A percentile compares a stretch with the other conserved stretches of the same genome.
phyloP scores from a whole-genome alignment of 305 asterid species.

The Fraxinus paxiana region DNA sequence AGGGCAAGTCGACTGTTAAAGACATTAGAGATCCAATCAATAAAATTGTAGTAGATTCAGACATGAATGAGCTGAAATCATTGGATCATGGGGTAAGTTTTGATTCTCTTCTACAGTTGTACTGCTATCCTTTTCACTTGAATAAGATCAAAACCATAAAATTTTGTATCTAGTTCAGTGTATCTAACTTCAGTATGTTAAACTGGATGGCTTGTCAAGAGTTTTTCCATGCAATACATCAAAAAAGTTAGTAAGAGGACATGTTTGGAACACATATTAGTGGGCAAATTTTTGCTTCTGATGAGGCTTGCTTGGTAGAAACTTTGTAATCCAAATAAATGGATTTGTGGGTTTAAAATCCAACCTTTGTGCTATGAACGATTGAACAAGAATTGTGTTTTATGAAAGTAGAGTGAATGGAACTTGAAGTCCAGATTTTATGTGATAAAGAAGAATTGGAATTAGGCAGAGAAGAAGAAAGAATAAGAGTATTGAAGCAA shows the following conservation, averaged over 20 bases:
- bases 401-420: constrained; percentile 1
- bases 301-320: constrained; percentile 4
- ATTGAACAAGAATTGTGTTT: background rate
- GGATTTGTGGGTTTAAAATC: background rate
- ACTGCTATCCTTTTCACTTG: background rate
- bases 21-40: constrained; percentile 24
- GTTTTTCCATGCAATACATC: background rate
- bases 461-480: background rate
- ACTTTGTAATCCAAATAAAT: background rate
- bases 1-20: constrained; percentile 27
- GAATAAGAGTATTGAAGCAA: constrained; percentile 2
- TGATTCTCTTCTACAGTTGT: background rate
- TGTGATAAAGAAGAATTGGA: background rate
- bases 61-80: constrained; percentile 34
- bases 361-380: background rate
- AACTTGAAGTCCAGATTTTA: constrained; percentile 2
- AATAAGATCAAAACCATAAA: background rate
- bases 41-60: constrained; percentile 30
- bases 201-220: background rate
- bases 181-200: background rate
- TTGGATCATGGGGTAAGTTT: constrained; percentile 30
- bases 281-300: background rate
- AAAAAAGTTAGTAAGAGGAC: background rate
- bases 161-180: background rate
- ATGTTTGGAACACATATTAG: constrained; percentile 3